A percentile compares a stretch with the other conserved stretches of the same genome.
Conservation (phyloP, 495 filamentous ascomycete genomes). For the Aspergillus baeticus region DNA sequence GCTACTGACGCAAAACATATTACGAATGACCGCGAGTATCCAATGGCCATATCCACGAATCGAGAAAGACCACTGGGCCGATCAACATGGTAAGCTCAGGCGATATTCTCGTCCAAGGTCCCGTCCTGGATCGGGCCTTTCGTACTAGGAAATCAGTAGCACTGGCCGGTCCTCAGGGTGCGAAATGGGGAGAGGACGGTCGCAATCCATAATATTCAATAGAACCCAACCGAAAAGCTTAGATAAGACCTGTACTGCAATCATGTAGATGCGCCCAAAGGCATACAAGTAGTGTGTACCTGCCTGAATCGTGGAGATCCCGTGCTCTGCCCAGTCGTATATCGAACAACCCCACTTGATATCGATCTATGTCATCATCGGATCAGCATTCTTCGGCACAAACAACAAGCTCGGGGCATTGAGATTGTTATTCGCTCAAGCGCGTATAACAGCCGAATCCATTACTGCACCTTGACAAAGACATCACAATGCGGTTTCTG, state of each 20-base stretch:
- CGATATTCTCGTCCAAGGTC: no score
- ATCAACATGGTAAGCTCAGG: background rate
- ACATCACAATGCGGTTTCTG: background rate
- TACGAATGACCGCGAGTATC: background rate
- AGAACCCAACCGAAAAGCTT: no score
- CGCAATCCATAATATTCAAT: no score
- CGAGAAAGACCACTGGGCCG: no score
- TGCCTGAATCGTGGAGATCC: background rate
- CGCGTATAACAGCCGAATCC: background rate
- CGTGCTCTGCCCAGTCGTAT: background rate
- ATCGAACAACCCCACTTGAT: background rate
- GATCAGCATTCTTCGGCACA: background rate
- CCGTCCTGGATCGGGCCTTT: background rate
- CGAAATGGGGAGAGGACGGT: no score
- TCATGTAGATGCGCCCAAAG: no score
- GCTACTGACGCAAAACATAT: background rate
- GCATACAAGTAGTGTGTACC: no score
- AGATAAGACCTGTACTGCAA: background rate
- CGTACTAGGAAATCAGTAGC: background rate
- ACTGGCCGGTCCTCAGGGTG: no score
- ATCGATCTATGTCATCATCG: slow-evolving; percentile 4
- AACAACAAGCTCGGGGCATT: background rate
- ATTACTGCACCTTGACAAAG: background rate
- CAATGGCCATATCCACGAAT: no score
- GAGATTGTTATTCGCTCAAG: background rate